These are phyloP conservation scores for Dovyalis caffra DNA, from an alignment of 345 rosid genomes.

Conservation along the genomic window DNA sequence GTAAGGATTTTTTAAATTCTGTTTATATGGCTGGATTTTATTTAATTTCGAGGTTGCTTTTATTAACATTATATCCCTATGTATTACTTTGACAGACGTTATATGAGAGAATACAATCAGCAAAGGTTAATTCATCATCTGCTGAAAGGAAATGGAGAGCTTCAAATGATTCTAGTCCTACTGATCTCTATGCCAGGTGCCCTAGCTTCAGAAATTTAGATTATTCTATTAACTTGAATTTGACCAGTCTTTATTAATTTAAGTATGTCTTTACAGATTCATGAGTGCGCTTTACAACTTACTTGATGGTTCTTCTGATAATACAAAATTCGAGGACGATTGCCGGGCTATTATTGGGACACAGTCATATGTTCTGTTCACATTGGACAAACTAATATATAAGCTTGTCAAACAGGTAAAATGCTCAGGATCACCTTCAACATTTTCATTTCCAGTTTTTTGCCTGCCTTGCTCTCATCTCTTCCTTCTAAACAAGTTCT, in stretches of 20 bases:
- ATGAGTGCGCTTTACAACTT: slow-evolving; percentile 87
- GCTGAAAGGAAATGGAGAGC: slow-evolving; percentile 89
- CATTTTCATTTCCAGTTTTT: neutral
- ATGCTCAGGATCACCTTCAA: slow-evolving; percentile 4
- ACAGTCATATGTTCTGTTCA: slow-evolving; percentile 89
- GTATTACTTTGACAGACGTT: slow-evolving; percentile 48
- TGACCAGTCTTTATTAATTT: slow-evolving; percentile 10
- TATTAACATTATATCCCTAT: slow-evolving; percentile 11
- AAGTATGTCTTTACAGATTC: slow-evolving; percentile 47
- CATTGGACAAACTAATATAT: slow-evolving; percentile 87
- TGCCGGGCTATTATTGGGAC: slow-evolving; percentile 96
- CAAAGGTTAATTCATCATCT: slow-evolving; percentile 85
- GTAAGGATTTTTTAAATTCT: slow-evolving; percentile 37
- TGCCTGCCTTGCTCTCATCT: neutral
- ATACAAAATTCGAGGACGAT: slow-evolving; percentile 92
- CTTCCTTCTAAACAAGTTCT: neutral
- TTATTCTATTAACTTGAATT: neutral
- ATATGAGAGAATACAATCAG: slow-evolving; percentile 87
- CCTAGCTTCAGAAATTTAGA: slow-evolving; percentile 4
- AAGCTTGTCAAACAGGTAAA: slow-evolving; percentile 90
- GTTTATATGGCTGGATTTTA: neutral
- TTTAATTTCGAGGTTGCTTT: slow-evolving; percentile 5
- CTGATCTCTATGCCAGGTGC: slow-evolving; percentile 85
- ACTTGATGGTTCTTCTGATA: slow-evolving; percentile 92
- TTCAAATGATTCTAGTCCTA: slow-evolving; percentile 59